Conservation (phyloP, 202 grass and related monocot species). For the Schoenoplectus tabernaemontani region DNA sequence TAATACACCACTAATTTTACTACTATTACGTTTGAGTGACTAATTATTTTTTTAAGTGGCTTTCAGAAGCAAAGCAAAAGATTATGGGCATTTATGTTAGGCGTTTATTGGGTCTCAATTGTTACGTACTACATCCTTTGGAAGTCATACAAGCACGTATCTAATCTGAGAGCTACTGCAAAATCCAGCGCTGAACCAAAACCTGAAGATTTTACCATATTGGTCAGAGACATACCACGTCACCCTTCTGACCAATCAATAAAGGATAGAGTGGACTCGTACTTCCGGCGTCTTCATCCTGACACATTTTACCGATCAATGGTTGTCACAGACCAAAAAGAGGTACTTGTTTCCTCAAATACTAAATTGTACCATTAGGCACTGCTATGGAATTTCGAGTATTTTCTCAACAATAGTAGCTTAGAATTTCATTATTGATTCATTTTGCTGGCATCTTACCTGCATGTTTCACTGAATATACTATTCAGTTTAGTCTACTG, state of each 20-base stretch:
- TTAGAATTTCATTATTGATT: not conserved
- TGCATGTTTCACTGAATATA: not conserved
- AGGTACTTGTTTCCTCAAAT: constrained; percentile 41
- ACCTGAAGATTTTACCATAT: constrained; percentile 68
- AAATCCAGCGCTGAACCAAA: constrained; percentile 50
- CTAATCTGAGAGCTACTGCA: constrained; percentile 53
- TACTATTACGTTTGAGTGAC: not conserved
- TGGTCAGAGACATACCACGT: constrained; percentile 75
- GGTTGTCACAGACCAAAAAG: constrained; percentile 55
- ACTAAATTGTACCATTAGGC: not conserved
- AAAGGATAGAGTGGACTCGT: constrained; percentile 78
- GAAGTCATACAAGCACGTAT: constrained; percentile 86
- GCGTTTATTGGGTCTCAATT: constrained; percentile 83
- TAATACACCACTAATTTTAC: not conserved
- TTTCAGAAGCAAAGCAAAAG: constrained; percentile 30
- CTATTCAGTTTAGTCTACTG: no score
- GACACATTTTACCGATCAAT: constrained; percentile 81
- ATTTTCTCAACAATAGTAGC: not conserved
- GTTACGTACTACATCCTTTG: constrained; percentile 76
- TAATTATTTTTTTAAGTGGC: not conserved
- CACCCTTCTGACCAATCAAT: constrained; percentile 41
- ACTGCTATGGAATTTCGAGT: not conserved
- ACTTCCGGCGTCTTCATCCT: constrained; percentile 75
- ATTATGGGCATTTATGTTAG: constrained; percentile 79
- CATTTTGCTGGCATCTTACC: not conserved